Base-by-base conservation (phyloP, 441 rosid species). In the Gossypium davidsonii region DNA sequence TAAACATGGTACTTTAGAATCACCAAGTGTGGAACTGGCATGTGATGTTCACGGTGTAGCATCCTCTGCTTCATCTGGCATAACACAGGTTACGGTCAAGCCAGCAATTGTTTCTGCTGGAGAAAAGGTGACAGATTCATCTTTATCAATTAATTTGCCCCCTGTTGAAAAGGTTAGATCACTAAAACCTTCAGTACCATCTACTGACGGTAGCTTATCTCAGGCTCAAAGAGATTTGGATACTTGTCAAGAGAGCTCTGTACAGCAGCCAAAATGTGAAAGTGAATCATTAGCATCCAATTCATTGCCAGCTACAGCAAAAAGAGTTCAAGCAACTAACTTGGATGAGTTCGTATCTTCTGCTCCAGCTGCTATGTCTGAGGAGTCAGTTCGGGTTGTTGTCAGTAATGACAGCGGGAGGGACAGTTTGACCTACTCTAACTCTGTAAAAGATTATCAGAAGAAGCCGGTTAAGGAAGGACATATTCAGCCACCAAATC, bases 361-460 rank as follows among this genome's bases (percentile, higher is more conserved):
- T 71, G 46, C 76, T 72, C 48, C 75, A n/a, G 58, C 68, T 76
- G 76, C 66, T 74, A 73, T 75, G 2, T 65, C 75, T 49, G 83
- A 79, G 76, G 87, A 82, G 67, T 49, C 81, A 56, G 31, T 31
- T 20, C 51, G 75, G 21, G 73, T 64, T 26, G 64, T 18, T 37
- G 39, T 71, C 61, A 75, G 65, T 73, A 51, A 62, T 62, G 92
- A 84, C 20, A 78, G 59, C 34, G 73, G 75, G 76, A 82, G 46
- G 75, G 89, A 83, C 63, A 73, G 56, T 68, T 70, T 84, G 80
- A 77, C 83, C 72, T 73, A 85, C 76, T 85, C 88, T 56, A 88
- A 83, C 80, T 81, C 90, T 67, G 81, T 82, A 1, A 87, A 87
- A 82, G 91, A 90, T 77, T 65, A 73, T 60, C 88, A 84, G 75